Conservation (phyloP, 495 filamentous ascomycete species). For the Hypoxylon lenormandii region DNA sequence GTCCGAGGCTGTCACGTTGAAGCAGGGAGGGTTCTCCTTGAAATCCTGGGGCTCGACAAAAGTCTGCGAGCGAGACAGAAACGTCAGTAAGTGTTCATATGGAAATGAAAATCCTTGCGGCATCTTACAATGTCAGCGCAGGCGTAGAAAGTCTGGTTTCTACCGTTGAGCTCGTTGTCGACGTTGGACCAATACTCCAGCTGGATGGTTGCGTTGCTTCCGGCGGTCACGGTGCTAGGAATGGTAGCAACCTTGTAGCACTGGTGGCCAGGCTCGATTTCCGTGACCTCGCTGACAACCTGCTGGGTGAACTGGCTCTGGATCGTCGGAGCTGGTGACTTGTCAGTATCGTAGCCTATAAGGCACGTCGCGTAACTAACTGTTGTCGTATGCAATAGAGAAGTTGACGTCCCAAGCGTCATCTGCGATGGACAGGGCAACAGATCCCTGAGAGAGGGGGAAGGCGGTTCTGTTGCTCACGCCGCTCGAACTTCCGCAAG, state of each 20-base stretch:
- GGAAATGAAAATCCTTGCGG: not conserved
- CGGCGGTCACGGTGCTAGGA: conserved; percentile 52
- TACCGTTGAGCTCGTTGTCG: conserved; percentile 52
- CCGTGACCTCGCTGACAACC: conserved; percentile 56
- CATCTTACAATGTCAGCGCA: conserved; percentile 63
- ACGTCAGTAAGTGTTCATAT: not conserved
- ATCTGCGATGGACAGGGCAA: conserved; percentile 55
- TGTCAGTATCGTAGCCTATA: not conserved
- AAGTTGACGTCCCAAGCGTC: conserved; percentile 64
- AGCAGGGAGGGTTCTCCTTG: conserved; percentile 59
- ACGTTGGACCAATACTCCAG: conserved; percentile 62
- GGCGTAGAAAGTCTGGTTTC: conserved; percentile 64
- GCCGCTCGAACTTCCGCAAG: conserved; percentile 60
- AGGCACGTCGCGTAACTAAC: conserved; percentile 44
- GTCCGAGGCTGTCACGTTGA: conserved; percentile 61
- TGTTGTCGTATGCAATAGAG: conserved; percentile 59
- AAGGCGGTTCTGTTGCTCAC: conserved; percentile 60
- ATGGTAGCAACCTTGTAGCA: conserved; percentile 63
- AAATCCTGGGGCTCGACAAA: conserved; percentile 59
- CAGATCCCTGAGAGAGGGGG: conserved; percentile 54
- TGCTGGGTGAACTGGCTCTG: conserved; percentile 59
- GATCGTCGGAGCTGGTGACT: conserved; percentile 52
- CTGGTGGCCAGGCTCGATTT: conserved; percentile 60
- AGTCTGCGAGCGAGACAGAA: conserved; percentile 37
- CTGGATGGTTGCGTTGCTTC: conserved; percentile 66